phyloP scores from a whole-genome alignment of 345 rosid species.

The Acer saccharum region DNA sequence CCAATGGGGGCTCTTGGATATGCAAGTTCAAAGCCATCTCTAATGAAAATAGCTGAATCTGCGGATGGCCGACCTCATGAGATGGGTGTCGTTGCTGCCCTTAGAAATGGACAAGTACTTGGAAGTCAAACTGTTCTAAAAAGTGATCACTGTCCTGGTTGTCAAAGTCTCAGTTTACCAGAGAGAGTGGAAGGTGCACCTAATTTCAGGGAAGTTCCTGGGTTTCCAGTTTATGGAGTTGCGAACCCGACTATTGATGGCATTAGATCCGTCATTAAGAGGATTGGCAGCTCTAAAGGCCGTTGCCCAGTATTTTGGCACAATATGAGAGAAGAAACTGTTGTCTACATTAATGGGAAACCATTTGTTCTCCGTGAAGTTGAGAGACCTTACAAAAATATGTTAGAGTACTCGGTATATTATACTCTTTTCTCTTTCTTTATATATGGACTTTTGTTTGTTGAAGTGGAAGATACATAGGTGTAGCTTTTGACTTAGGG shows the following conservation, averaged over 20 bases:
- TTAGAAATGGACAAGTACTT: conserved; percentile 91
- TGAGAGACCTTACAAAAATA: conserved; percentile 94
- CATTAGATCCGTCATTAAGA: conserved; percentile 75
- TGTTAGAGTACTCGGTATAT: conserved; percentile 92
- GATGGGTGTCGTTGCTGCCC: conserved; percentile 86
- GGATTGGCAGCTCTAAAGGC: conserved; percentile 82
- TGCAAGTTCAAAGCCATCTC: conserved; percentile 67
- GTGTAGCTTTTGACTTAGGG: neutral
- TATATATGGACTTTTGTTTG: conserved; percentile 3
- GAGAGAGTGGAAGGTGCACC: conserved; percentile 99
- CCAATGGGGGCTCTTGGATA: conserved; percentile 99
- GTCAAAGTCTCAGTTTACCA: conserved; percentile 73
- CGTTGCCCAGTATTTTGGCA: conserved; percentile 92
- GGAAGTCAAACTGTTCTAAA: conserved; percentile 97
- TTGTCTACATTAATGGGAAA: conserved; percentile 90
- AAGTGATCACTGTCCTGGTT: conserved; percentile 98
- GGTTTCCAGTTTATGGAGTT: conserved; percentile 98
- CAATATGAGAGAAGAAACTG: conserved; percentile 99
- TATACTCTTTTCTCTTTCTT: neutral
- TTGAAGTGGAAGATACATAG: neutral
- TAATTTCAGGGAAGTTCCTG: conserved; percentile 94
- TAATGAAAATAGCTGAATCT: conserved; percentile 73
- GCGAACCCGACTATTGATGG: conserved; percentile 99
- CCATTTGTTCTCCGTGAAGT: conserved; percentile 99
- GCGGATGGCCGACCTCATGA: conserved; percentile 87